phyloP scores from a whole-genome alignment of 305 asterid species.

The Ilex paraguariensis region DNA sequence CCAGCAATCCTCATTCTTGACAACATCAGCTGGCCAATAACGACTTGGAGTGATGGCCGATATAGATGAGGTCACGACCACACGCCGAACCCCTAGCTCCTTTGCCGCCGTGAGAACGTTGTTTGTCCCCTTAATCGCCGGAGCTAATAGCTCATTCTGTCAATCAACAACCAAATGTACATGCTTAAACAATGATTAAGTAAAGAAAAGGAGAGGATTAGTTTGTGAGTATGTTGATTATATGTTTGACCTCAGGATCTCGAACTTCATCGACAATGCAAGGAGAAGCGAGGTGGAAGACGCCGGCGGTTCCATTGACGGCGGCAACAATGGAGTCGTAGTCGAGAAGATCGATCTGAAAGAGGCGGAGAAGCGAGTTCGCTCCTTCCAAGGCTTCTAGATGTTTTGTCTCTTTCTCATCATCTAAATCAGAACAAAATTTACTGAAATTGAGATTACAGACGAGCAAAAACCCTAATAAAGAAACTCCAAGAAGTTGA shows the following conservation, averaged over 20 bases:
- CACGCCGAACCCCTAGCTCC: conserved; percentile 72
- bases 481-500: background rate
- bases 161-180: conserved; percentile 5
- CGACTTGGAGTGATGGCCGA: conserved; percentile 70
- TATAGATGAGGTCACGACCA: conserved; percentile 76
- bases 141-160: conserved; percentile 64
- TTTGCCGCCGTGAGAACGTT: conserved; percentile 91
- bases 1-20: conserved; percentile 87
- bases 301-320: conserved; percentile 59
- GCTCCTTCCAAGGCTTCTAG: conserved; percentile 65
- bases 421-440: conserved; percentile 25
- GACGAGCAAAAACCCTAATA: too few species aligned
- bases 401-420: conserved; percentile 81
- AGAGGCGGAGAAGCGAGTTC: conserved; percentile 62
- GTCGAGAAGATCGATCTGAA: conserved; percentile 68
- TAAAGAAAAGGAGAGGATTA: background rate
- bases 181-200: background rate
- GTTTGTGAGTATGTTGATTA: background rate
- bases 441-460: too few species aligned
- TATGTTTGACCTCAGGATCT: conserved; percentile 59
- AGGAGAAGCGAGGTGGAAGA: conserved; percentile 86
- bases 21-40: conserved; percentile 62
- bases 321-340: conserved; percentile 65
- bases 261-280: conserved; percentile 51
- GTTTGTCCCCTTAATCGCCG: conserved; percentile 77